A percentile compares a stretch with the other conserved stretches of the same genome.
phyloP scores from a whole-genome alignment of 169 alveolate genomes.

The Cryptosporidium viatorum region DNA sequence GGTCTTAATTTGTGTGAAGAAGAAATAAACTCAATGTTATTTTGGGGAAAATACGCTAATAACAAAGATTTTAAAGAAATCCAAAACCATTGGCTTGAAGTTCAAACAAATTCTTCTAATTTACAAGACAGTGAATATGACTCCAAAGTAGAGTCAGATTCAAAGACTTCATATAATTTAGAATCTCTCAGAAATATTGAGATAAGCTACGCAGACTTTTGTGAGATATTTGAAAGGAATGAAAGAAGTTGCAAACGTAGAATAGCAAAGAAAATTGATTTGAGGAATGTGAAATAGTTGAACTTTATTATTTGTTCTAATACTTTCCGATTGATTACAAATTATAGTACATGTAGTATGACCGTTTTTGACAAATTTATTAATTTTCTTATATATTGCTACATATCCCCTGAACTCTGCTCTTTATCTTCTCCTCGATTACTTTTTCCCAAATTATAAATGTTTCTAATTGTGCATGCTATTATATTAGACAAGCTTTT shows the following conservation, averaged over 20 bases:
- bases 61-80: slow-evolving; percentile 2
- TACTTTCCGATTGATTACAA: neutral
- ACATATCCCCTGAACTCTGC: neutral
- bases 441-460: neutral
- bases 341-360: neutral
- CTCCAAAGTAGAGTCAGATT: slow-evolving; percentile 17
- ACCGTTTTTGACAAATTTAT: neutral
- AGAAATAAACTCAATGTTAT: slow-evolving; percentile 18
- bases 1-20: slow-evolving; percentile 3
- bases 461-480: slow-evolving; percentile 20
- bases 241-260: slow-evolving; percentile 38
- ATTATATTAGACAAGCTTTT: slow-evolving; percentile 1
- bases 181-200: slow-evolving; percentile 1
- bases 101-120: neutral
- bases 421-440: neutral
- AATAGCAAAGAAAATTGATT: slow-evolving; percentile 20
- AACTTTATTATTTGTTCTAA: neutral
- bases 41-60: slow-evolving; percentile 40
- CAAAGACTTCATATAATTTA: neutral
- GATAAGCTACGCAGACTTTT: slow-evolving; percentile 20
- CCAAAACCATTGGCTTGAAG: slow-evolving; percentile 2
- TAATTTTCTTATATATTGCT: neutral
- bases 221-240: slow-evolving; percentile 28
- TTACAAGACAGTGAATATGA: neutral
- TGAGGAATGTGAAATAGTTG: slow-evolving; percentile 9